Base-by-base conservation (phyloP, 805 yeast species). In the Starmerella vaccinii region DNA sequence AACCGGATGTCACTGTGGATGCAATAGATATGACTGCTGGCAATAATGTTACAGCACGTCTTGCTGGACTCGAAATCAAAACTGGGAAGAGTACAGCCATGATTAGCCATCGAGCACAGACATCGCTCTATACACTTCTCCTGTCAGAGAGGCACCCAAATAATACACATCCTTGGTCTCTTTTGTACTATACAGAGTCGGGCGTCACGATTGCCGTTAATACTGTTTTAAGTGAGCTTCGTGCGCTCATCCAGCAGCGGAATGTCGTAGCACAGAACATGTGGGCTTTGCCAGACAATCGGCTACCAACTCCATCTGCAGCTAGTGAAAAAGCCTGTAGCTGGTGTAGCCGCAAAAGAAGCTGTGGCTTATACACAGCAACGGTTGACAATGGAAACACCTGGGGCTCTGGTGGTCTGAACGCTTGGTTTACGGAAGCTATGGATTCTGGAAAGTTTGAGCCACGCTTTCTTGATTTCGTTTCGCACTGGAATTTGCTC, bases 61-160 rank as follows among this genome's bases (percentile, higher is more conserved):
- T 87, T 12, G 74, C 80, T 0, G 97, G 97, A 0, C 70, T 92
- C 68, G 99, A 92, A 63, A 78, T 92, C 51, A 92, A 92, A 63
- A 87, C 97, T 0, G 96, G 97, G 0, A 71, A 70, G 47, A 43
- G 46, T 15, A 66, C 72, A 29, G 78, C 76, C 43, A 71, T 78
- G 34, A 64, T 82, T 5, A 66, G 81, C 3, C 96, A 92, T 64
- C 79, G 83, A 46, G 95, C 95, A 0, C 98, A 92, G 64, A 82
- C 92, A 0, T 74, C 89, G 0, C 68, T 92, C 6, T 92, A 92
- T 62, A 80, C 95, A 0, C 66, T 90, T 15, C 67, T 92, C 50
- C 74, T 87, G 59, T 78, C 79, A 43, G 97, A 92, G 55, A 69
- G 94, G 23, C 90, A 90, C 63, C 59, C 59, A 5, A 81, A 78